Base-by-base conservation (phyloP, 2,329 filamentous ascomycete species). In the Tolypocladium pustulatum region DNA sequence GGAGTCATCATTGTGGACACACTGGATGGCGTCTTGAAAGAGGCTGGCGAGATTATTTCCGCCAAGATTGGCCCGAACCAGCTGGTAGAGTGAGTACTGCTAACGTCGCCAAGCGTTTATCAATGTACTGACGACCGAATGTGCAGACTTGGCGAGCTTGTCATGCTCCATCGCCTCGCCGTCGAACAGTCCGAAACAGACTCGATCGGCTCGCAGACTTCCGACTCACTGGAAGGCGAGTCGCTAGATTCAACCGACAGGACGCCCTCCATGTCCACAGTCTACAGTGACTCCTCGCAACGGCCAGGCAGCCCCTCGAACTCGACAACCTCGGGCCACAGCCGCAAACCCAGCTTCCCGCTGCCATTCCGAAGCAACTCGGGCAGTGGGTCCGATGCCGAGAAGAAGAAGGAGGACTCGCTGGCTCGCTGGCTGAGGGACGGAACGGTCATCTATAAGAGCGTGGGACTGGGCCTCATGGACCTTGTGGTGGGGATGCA, bases 1-100 rank as follows among this genome's bases (percentile, higher is more conserved):
- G 84, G 84, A 0, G 84, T 82, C 17, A 78, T 91, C 32, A 80
- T 90, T 6, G 88, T 91, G 6, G 88, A 91, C 67, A 92, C 88
- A 12, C 78, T 96, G 0, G 86, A 90, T 34, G 89, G 89, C 0
- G 91, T 88, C 53, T 71, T 96, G 51, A 86, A 86, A 65, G 90
- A 96, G 69, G 89, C 92, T 0, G 93, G 93, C 0, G 93, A 97
- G 75, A 78, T 97, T 54, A 87, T 95, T 12, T 84, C 90, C 63
- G 90, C 90, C 0, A 86, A 85, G 0, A 76, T 97, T 34, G 78
- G 79, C 27, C 85, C 89, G 0, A 81, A 85, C 53, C 87, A 95
- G 65, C 81, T 97, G 4, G 89, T 96, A 0, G 93, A 97, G 82
- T 84, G 68, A 72, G 81, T 76, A 34, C 20, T 32, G 30, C 7